Percentiles rank a stretch among this genome's conserved stretches.
Evolutionary conservation across 179 eudicot genomes (phyloP).

Genomic region (Nepenthes alata): DNA sequence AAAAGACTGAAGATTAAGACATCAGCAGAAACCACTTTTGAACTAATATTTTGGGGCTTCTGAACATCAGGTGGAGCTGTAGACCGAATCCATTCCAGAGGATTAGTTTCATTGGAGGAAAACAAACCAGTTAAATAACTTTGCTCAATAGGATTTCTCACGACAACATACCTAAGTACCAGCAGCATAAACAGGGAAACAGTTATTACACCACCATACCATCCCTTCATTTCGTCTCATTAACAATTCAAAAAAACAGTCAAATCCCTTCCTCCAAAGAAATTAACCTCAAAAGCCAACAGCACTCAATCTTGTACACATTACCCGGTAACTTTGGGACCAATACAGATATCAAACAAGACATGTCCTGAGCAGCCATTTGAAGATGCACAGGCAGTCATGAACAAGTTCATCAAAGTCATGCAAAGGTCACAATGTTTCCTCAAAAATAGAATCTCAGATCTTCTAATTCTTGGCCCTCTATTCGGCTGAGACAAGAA

Average conservation of each 20-base stretch:
- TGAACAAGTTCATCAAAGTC: constrained; percentile 1
- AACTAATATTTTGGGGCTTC: constrained; percentile 28
- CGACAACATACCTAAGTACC: constrained; percentile 37
- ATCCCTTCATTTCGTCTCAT: constrained; percentile 68
- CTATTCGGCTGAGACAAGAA: too few relatives aligned
- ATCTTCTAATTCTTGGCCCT: too few relatives aligned
- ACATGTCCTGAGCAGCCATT: constrained; percentile 1
- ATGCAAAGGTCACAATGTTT: too few relatives aligned
- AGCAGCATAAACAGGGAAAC: constrained; percentile 52
- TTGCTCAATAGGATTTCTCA: constrained; percentile 37
- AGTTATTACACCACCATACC: constrained; percentile 45
- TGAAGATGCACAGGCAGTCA: background rate
- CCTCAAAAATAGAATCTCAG: too few relatives aligned
- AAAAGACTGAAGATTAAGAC: constrained; percentile 39
- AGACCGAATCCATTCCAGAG: constrained; percentile 55
- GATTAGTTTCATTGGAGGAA: constrained; percentile 34
- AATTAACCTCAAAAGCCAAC: constrained; percentile 4
- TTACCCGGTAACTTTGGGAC: background rate
- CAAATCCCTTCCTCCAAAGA: background rate
- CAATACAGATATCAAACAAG: constrained; percentile 5
- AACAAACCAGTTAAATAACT: constrained; percentile 27
- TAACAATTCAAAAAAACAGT: constrained; percentile 8
- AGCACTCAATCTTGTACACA: constrained; percentile 4
- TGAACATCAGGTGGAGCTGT: constrained; percentile 44
- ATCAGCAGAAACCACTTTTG: constrained; percentile 43